A percentile compares a stretch with the other conserved stretches of the same genome.
Conservation (phyloP, 140 eudicot species). For the Anethum foeniculum region DNA sequence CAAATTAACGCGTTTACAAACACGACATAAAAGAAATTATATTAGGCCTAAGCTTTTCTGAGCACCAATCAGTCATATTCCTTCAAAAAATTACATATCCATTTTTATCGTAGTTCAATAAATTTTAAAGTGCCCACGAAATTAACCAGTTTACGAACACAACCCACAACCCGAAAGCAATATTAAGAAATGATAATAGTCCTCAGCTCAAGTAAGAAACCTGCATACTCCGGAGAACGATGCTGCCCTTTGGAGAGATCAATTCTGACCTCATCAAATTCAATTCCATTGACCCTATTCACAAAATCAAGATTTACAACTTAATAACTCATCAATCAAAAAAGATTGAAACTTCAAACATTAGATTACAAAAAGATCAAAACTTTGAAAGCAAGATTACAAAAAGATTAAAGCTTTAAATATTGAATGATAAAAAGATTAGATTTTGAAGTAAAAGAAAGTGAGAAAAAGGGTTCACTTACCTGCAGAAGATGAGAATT, state of each 20-base stretch:
- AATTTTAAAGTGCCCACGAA: background rate
- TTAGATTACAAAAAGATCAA: background rate
- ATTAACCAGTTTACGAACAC: background rate
- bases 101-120: background rate
- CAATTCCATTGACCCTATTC: slow-evolving; percentile 58
- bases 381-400: background rate
- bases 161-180: background rate
- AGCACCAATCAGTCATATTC: too few relatives aligned
- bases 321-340: background rate
- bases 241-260: slow-evolving; percentile 45
- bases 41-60: background rate
- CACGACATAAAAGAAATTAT: too few relatives aligned
- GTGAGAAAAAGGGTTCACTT: slow-evolving; percentile 1
- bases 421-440: background rate
- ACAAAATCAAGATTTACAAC: slow-evolving; percentile 8
- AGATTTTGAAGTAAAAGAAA: background rate
- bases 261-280: slow-evolving; percentile 54
- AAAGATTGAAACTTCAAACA: background rate
- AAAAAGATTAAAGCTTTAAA: background rate
- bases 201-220: slow-evolving; percentile 17
- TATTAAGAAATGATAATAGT: background rate
- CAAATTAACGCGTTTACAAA: background rate
- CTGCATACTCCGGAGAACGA: slow-evolving; percentile 48
- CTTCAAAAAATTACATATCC: background rate
- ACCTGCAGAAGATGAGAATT: slow-evolving; percentile 72